Conservation (phyloP, 306 rosid genomes). For the Malus sylvestris region DNA sequence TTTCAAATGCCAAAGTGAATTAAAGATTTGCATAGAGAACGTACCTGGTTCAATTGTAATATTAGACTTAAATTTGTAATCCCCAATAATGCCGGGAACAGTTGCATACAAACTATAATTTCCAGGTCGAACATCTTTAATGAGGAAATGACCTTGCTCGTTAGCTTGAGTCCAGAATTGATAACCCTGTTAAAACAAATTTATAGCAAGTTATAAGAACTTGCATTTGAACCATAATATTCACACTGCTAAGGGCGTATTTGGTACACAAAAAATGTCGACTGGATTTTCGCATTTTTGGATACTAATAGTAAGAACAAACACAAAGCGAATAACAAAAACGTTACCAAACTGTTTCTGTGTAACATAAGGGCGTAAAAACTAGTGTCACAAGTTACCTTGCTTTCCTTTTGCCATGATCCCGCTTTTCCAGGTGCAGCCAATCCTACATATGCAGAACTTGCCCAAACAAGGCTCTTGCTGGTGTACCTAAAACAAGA, state of each 20-base stretch:
- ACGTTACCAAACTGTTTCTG: neutral
- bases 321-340: neutral
- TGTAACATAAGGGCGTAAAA: neutral
- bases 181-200: slow-evolving; percentile 49
- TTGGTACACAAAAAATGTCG: too few relatives aligned
- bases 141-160: slow-evolving; percentile 38
- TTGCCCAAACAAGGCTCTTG: slow-evolving; percentile 10
- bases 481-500: slow-evolving; percentile 11
- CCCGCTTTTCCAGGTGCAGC: slow-evolving; percentile 67
- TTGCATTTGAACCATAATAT: neutral
- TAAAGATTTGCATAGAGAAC: neutral
- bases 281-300: too few relatives aligned
- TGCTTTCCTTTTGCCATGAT: slow-evolving; percentile 78
- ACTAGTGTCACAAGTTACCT: slow-evolving; percentile 29
- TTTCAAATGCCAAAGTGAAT: too few relatives aligned
- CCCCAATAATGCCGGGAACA: slow-evolving; percentile 79
- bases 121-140: slow-evolving; percentile 52
- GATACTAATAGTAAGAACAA: too few relatives aligned
- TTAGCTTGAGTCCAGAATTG: slow-evolving; percentile 76
- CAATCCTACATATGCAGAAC: slow-evolving; percentile 55
- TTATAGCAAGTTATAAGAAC: neutral
- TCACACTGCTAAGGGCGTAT: neutral
- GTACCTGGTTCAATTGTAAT: slow-evolving; percentile 48
- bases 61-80: slow-evolving; percentile 35
- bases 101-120: slow-evolving; percentile 60